A percentile compares a stretch with the other conserved stretches of the same genome.
Conservation (phyloP, 163 green algal species). For the Scenedesmus sp. region DNA sequence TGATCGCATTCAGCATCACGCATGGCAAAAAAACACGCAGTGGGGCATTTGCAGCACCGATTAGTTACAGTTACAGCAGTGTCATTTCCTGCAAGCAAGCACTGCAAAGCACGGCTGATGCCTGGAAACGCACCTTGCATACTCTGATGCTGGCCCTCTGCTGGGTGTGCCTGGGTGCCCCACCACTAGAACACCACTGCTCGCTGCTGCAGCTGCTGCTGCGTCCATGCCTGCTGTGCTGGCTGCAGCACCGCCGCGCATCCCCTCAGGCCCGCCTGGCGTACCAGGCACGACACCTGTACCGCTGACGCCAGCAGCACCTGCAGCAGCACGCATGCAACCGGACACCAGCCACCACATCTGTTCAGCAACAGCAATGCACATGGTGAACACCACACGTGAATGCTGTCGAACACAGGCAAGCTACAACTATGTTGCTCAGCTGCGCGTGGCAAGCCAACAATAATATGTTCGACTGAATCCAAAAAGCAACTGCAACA, state of each 20-base stretch:
- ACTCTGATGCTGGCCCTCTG: constrained; percentile 43
- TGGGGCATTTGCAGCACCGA: no score
- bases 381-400: no score
- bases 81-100: neutral
- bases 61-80: neutral
- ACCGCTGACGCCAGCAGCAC: neutral
- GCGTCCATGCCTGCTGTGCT: constrained; percentile 9
- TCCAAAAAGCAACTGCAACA: no score
- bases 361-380: no score
- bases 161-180: constrained; percentile 6
- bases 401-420: no score
- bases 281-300: neutral
- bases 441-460: no score
- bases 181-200: neutral
- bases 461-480: no score
- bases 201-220: neutral
- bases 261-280: constrained; percentile 13
- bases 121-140: constrained; percentile 29
- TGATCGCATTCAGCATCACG: no score
- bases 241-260: neutral
- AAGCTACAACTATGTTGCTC: no score
- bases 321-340: neutral
- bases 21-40: neutral
- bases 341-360: neutral
- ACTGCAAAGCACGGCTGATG: neutral